Conservation (phyloP, 2,329 filamentous ascomycete species). For the Ramularia endophylla region DNA sequence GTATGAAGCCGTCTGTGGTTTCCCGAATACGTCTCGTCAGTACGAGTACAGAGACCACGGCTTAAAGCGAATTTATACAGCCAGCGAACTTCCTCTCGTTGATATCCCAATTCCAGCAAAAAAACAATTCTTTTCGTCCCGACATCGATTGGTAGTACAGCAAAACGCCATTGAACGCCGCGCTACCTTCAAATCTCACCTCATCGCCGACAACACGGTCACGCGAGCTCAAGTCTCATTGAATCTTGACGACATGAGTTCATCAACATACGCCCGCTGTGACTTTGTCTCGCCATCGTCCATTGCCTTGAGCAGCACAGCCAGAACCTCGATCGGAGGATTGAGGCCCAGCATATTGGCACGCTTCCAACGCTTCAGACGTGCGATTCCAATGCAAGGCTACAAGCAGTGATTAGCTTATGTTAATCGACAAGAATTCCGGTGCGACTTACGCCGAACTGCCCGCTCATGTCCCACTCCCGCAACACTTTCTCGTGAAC, state of each 20-base stretch:
- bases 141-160: too few relatives aligned
- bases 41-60: too few relatives aligned
- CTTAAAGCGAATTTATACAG: too few relatives aligned
- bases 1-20: too few relatives aligned
- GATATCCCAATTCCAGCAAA: too few relatives aligned
- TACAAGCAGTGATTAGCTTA: constrained; percentile 35
- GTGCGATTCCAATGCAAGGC: constrained; percentile 82
- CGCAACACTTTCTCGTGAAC: constrained; percentile 79
- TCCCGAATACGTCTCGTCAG: too few relatives aligned
- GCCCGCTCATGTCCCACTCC: constrained; percentile 85
- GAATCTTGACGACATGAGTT: constrained; percentile 48
- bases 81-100: too few relatives aligned
- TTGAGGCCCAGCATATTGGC: constrained; percentile 76
- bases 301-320: constrained; percentile 71
- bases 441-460: constrained; percentile 73
- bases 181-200: neutral
- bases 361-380: constrained; percentile 80
- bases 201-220: neutral
- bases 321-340: constrained; percentile 84
- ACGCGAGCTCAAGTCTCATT: constrained; percentile 31
- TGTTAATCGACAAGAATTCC: neutral
- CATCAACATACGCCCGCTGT: constrained; percentile 70
- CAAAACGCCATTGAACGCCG: constrained; percentile 1
- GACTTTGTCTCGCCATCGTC: constrained; percentile 47
- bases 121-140: too few relatives aligned